phyloP scores from a whole-genome alignment of 2,329 filamentous ascomycete genomes.

The Scedosporium apiospermum region DNA sequence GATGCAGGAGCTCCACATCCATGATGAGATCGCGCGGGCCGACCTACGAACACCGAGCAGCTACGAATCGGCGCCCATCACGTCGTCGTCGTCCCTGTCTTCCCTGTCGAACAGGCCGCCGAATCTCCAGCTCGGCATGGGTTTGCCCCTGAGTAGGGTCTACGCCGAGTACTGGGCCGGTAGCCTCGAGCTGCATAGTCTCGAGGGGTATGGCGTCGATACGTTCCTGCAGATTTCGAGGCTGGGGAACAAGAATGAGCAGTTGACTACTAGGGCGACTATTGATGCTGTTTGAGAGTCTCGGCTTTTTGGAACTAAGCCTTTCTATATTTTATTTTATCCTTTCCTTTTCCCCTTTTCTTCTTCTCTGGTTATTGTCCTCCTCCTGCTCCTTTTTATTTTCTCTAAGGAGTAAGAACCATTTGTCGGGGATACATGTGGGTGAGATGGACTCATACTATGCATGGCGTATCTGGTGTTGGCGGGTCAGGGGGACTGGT shows the following conservation, averaged over 20 bases:
- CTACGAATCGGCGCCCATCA: conserved; percentile 18
- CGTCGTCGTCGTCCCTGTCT: conserved; percentile 43
- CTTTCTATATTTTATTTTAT: neutral
- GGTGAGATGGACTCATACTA: neutral
- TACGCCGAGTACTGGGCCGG: conserved; percentile 99
- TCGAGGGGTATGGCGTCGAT: conserved; percentile 94
- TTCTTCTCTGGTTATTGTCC: neutral
- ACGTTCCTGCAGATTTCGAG: conserved; percentile 94
- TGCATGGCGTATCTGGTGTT: neutral
- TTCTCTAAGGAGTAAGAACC: neutral
- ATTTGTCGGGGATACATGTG: neutral
- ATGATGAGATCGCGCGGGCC: conserved; percentile 28
- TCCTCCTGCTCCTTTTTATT: too few relatives aligned
- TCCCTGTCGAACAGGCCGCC: conserved; percentile 76
- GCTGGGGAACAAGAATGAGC: conserved; percentile 95
- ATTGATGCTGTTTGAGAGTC: conserved; percentile 60
- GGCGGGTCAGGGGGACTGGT: neutral
- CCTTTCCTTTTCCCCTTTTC: neutral
- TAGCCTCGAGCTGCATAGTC: conserved; percentile 77
- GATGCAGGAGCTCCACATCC: conserved; percentile 65
- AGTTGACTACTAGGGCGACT: conserved; percentile 66
- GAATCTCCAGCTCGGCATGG: conserved; percentile 82
- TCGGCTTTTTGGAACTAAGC: neutral
- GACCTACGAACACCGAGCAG: conserved; percentile 29
- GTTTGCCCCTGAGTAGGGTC: conserved; percentile 82